Base-by-base conservation (phyloP, 768 basidiomycete species). In the Calvatia gigantea region DNA sequence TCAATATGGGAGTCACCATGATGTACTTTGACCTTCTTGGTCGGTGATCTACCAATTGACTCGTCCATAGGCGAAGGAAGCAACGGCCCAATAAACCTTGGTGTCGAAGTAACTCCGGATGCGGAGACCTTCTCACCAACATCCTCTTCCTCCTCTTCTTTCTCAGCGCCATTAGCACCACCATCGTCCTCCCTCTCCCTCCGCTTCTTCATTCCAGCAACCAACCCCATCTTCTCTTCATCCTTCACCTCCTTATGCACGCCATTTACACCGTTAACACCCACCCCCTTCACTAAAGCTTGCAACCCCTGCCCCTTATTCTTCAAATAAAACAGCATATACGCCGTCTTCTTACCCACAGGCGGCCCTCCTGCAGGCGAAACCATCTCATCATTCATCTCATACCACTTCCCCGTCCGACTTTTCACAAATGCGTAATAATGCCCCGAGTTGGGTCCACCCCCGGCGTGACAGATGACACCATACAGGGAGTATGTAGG, bases 371-470 rank as follows among this genome's bases (percentile, higher is more conserved):
- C 65, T 12, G 69, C 64, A 3, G 71, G 64, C 8, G 78, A 71
- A 21, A 94, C 88, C 43, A 74, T 74, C 27, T 94, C 92, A 66
- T 99, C 97, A 72, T 99, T 96, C 86, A 95, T 95, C 73, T 93
- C 86, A 72, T 81, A 85, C 95, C 95, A 99, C 32, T 73, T 73
- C 9, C 84, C 86, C 31, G 81, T 73, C 32, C 76, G 78, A 37
- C 83, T 78, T 67, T 86, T 91, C 64, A 97, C 84, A 63, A 83
- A 86, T 15, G 95, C 87, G 60, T 84, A 93, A 71, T 99, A 99
- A 70, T 99, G 97, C 3, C 97, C 97, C 1, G 91, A 95, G 65
- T 97, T 91, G 12, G 95, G 93, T 4, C 94, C 94, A 38, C 84
- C 79, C 50, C 97, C 97, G 9, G 90, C 91, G 68, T 99, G 97